Percentiles rank a stretch among this genome's conserved stretches.
These are phyloP conservation scores for Colletotrichum siamense DNA, from an alignment of 2,329 filamentous ascomycete species.

Conservation along the genomic window DNA sequence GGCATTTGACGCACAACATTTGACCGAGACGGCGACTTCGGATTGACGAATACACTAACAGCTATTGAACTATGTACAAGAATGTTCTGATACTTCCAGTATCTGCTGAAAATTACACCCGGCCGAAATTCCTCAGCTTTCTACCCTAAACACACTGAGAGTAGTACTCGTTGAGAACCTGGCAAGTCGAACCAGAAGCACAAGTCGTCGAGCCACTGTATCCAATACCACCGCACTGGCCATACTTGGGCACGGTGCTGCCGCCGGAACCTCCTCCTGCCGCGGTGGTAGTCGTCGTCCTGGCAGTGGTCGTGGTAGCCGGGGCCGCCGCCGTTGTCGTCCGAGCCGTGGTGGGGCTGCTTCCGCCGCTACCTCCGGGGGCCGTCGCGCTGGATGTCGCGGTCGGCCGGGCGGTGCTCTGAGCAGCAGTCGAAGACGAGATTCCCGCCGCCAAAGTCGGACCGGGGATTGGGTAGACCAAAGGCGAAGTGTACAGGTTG, in stretches of 20 bases:
- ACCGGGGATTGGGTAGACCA: conserved; percentile 35
- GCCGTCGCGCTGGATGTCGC: conserved; percentile 15
- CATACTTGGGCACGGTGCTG: conserved; percentile 32
- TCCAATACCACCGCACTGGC: conserved; percentile 42
- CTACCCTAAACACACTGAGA: conserved; percentile 41
- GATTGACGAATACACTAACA: background rate
- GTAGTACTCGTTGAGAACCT: conserved; percentile 43
- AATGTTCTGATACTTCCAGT: background rate
- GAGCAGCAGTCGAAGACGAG: conserved; percentile 11
- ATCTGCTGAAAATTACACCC: background rate
- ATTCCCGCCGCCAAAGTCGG: conserved; percentile 29
- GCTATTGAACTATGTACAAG: background rate
- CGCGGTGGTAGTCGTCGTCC: conserved; percentile 6
- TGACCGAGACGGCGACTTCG: background rate
- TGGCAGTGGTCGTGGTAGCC: background rate
- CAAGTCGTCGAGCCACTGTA: conserved; percentile 42
- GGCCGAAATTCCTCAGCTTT: fast-evolving
- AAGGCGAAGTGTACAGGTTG: conserved; percentile 36
- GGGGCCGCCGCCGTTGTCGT: conserved; percentile 3
- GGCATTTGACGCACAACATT: background rate
- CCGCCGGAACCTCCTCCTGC: conserved; percentile 8
- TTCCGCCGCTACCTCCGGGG: conserved; percentile 20
- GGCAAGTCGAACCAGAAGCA: conserved; percentile 39
- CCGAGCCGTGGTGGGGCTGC: background rate
- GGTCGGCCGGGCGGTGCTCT: conserved; percentile 4